Evolutionary conservation across 2,329 filamentous ascomycete species (phyloP).

Genomic region (Trichoderma hamatum): DNA sequence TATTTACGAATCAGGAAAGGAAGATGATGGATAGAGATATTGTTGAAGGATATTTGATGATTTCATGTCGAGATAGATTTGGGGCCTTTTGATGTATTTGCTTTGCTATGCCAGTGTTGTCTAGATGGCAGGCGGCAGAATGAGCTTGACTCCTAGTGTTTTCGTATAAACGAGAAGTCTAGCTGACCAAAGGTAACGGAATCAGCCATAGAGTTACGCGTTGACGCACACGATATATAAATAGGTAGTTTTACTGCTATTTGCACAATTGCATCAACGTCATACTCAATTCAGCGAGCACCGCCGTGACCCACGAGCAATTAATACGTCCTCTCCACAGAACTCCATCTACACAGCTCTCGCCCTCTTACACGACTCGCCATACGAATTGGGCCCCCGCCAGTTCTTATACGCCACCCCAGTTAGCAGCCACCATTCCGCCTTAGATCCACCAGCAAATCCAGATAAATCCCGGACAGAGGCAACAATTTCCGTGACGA

Average conservation of each 20-base stretch:
- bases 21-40: neutral
- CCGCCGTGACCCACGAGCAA: neutral
- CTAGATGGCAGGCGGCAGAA: neutral
- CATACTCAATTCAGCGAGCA: neutral
- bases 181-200: neutral
- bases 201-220: neutral
- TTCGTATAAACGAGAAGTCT: neutral
- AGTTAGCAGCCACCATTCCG: neutral
- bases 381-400: neutral
- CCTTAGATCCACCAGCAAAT: constrained; percentile 18
- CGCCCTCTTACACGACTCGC: constrained; percentile 4
- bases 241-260: neutral
- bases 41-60: neutral
- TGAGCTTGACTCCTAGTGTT: neutral
- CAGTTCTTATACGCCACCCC: constrained; percentile 4
- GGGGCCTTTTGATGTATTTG: neutral
- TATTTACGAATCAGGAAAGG: neutral
- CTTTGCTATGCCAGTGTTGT: neutral
- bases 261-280: neutral
- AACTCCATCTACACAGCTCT: neutral
- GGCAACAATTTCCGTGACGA: constrained; percentile 20
- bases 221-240: neutral
- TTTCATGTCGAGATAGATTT: neutral
- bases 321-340: neutral
- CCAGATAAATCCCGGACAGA: constrained; percentile 15